Base-by-base conservation (phyloP, 441 rosid genomes). In the Pelargonium cotyledonis region DNA sequence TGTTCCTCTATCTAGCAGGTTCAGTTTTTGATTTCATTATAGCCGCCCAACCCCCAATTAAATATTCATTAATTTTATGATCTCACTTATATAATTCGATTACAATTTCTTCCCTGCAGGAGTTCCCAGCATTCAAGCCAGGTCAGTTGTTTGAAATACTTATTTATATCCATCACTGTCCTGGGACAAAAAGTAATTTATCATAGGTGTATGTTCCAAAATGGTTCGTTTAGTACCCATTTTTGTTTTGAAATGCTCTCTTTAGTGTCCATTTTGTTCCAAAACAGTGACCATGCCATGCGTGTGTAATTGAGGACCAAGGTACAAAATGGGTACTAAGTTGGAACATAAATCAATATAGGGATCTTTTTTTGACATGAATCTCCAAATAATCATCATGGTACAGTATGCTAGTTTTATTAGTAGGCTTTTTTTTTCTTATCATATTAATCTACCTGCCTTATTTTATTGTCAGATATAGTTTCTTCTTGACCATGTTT, bases 1-100 rank as follows among this genome's bases (percentile, higher is more conserved):
- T 69, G 72, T 87, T 72, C 85, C 85, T 70, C 77, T 81, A 71
- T 72, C 70, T 51, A 70, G 78, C 78, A 84, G 95, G 98, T 83
- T 73, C 23, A 19, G 10, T 58, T 8, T 58, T 8, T 58, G 23
- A 23, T 18, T 8, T 58, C 63, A 1, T 49, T 18, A 49, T 49
- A 15, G n/a, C 11, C 8, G 29, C 26, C 29, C 23, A 6, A 18
- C 23, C 23, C 31, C 26, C 23, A 18, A 58, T 19, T 19, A 58
- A 6, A 7, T 58, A 40, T 40, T 40, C 43, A 40, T 19, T 26
- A 19, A 58, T 19, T 14, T 18, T 21, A 58, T 21, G 63, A 19
- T 58, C 43, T 8, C 10, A 40, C 43, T 6, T 8, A 58, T 58
- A 18, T 57, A 23, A 6, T 57, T 29, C 12, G 63, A 58, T 58